Evolutionary conservation across 2,329 filamentous ascomycete species (phyloP).

Genomic region (Aspergillus ibericus): DNA sequence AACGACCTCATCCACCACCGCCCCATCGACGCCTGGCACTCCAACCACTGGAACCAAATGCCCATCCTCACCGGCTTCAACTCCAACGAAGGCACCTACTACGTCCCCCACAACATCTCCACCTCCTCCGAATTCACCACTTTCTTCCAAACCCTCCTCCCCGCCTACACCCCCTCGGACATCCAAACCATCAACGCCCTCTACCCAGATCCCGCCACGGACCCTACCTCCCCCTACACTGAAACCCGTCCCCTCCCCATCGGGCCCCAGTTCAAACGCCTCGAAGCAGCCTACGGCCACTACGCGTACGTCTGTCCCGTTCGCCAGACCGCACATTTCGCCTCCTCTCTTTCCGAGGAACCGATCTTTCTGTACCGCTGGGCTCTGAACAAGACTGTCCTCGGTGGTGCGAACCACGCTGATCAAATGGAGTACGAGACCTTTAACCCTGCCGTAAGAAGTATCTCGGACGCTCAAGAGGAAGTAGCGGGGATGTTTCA

Average conservation of each 20-base stretch:
- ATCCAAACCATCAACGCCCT: conserved; percentile 56
- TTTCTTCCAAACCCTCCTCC: conserved; percentile 65
- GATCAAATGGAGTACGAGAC: conserved; percentile 53
- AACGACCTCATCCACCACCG: conserved; percentile 58
- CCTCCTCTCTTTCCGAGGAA: conserved; percentile 29
- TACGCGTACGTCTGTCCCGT: conserved; percentile 53
- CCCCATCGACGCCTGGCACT: conserved; percentile 61
- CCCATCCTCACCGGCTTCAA: conserved; percentile 70
- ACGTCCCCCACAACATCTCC: conserved; percentile 56
- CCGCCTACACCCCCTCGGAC: conserved; percentile 54
- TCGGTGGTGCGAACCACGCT: conserved; percentile 50
- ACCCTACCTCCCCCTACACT: conserved; percentile 29
- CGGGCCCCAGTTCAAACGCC: conserved; percentile 54
- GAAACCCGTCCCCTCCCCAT: conserved; percentile 33
- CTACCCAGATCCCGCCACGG: conserved; percentile 60
- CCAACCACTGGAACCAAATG: conserved; percentile 54
- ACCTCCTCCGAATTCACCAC: conserved; percentile 54
- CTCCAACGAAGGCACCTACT: conserved; percentile 67
- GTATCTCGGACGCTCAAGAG: conserved; percentile 42
- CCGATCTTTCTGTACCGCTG: conserved; percentile 57
- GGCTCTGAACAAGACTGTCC: conserved; percentile 49
- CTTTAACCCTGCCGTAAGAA: conserved; percentile 37
- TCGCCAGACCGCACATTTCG: conserved; percentile 47
- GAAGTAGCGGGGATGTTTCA: conserved; percentile 47
- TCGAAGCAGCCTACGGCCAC: conserved; percentile 51